Evolutionary conservation across 2,329 filamentous ascomycete genomes (phyloP).

Genomic region (Venturiaceae sp.): DNA sequence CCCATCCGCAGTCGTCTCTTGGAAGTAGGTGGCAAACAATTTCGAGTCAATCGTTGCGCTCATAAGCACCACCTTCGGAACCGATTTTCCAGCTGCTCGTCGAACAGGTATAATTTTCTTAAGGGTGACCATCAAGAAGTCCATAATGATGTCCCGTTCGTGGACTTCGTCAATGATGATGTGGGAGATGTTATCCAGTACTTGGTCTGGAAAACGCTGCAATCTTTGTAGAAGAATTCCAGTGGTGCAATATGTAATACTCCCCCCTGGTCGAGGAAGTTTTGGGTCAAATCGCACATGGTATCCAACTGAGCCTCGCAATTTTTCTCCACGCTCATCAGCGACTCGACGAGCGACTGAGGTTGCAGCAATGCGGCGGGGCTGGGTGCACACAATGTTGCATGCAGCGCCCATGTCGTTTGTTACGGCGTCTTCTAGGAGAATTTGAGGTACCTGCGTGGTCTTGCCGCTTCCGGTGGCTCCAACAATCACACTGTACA

Average conservation of each 20-base stretch:
- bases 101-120: slow-evolving; percentile 30
- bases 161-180: slow-evolving; percentile 44
- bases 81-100: slow-evolving; percentile 18
- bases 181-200: slow-evolving; percentile 34
- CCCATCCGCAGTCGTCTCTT: slow-evolving; percentile 18
- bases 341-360: slow-evolving; percentile 39
- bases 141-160: slow-evolving; percentile 34
- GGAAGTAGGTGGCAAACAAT: slow-evolving; percentile 36
- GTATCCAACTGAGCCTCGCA: slow-evolving; percentile 26
- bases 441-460: slow-evolving; percentile 43
- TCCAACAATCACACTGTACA: slow-evolving; percentile 37
- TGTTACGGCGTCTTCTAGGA: slow-evolving; percentile 36
- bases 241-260: slow-evolving; percentile 41
- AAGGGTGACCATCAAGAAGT: slow-evolving; percentile 36
- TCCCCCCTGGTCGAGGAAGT: slow-evolving; percentile 28
- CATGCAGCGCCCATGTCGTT: slow-evolving; percentile 29
- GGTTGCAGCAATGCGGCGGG: slow-evolving; percentile 36
- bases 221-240: slow-evolving; percentile 37
- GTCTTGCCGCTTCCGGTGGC: slow-evolving; percentile 38
- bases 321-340: slow-evolving; percentile 30
- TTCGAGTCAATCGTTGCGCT: slow-evolving; percentile 38
- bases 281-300: slow-evolving; percentile 17
- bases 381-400: slow-evolving; percentile 42
- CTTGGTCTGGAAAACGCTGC: slow-evolving; percentile 25
- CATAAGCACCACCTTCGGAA: slow-evolving; percentile 39